Evolutionary conservation across 1,139 yeast genomes (phyloP).

Genomic region (Blastobotrys aristatus): DNA sequence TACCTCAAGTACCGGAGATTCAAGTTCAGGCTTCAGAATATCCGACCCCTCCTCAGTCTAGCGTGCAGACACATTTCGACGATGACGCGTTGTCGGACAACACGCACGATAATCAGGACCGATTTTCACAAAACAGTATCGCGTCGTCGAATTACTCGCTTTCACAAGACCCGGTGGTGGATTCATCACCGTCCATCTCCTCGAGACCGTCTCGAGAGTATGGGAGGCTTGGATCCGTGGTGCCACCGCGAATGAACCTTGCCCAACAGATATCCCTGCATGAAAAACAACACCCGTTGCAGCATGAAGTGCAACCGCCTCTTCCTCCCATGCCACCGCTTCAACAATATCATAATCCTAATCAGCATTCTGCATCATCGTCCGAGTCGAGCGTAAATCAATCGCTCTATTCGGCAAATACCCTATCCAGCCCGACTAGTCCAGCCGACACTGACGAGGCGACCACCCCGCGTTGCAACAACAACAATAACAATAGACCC

Average conservation of each 20-base stretch:
- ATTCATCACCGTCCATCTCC: constrained; percentile 13
- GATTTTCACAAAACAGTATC: constrained; percentile 9
- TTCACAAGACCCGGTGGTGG: constrained; percentile 18
- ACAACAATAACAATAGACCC: background rate
- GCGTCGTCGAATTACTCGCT: constrained; percentile 22
- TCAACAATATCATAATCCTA: constrained; percentile 8
- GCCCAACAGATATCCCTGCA: constrained; percentile 1
- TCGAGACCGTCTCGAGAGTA: constrained; percentile 8
- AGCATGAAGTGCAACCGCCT: background rate
- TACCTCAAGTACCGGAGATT: background rate
- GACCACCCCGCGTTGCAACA: background rate
- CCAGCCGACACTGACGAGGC: constrained; percentile 4
- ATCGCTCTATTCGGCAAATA: constrained; percentile 9
- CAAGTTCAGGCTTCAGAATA: background rate
- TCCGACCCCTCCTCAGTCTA: constrained; percentile 6
- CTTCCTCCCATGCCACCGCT: background rate
- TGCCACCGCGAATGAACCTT: constrained; percentile 4
- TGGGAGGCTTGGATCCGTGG: constrained; percentile 3
- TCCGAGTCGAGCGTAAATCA: constrained; percentile 11
- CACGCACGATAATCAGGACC: background rate
- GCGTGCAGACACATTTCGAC: constrained; percentile 1
- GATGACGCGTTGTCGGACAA: background rate
- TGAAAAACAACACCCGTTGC: background rate
- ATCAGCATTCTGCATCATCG: constrained; percentile 10
- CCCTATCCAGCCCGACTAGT: constrained; percentile 12